These are phyloP conservation scores for Monosporascus sp. DNA, from an alignment of 2,329 filamentous ascomycete species.

Conservation along the genomic window DNA sequence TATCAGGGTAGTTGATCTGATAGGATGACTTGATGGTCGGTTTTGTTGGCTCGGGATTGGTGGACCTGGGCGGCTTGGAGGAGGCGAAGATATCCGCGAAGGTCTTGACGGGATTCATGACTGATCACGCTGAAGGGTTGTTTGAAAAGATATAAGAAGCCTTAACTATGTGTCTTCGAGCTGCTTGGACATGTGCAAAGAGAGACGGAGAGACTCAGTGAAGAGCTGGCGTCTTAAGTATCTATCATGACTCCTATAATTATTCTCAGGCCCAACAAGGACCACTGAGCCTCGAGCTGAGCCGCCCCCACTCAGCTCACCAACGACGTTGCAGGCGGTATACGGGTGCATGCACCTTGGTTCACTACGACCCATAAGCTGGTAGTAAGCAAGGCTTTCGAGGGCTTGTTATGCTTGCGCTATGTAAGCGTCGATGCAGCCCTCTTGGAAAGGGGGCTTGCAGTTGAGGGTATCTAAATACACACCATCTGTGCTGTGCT, in stretches of 20 bases:
- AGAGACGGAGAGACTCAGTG: background rate
- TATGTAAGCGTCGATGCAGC: background rate
- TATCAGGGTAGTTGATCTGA: constrained; percentile 22
- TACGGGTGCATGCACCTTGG: no score
- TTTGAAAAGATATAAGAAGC: no score
- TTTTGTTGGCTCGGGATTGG: background rate
- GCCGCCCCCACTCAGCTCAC: background rate
- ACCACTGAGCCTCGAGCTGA: background rate
- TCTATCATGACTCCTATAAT: background rate
- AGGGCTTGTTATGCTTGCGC: background rate
- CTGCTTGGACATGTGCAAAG: background rate
- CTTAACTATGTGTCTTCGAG: no score
- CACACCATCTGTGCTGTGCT: no score
- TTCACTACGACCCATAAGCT: background rate
- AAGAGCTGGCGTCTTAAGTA: background rate
- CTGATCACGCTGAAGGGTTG: constrained; percentile 1
- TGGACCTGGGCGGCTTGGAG: constrained; percentile 6
- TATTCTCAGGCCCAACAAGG: background rate
- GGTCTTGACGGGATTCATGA: constrained; percentile 3
- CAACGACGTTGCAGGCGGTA: background rate
- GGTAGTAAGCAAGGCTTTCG: background rate
- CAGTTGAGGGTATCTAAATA: no score
- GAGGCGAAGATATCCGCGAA: background rate
- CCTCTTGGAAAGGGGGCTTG: background rate
- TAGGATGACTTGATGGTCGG: constrained; percentile 4